These are phyloP conservation scores for Ceraceosorus guamensis DNA, from an alignment of 1,284 basidiomycete species.

Conservation along the genomic window DNA sequence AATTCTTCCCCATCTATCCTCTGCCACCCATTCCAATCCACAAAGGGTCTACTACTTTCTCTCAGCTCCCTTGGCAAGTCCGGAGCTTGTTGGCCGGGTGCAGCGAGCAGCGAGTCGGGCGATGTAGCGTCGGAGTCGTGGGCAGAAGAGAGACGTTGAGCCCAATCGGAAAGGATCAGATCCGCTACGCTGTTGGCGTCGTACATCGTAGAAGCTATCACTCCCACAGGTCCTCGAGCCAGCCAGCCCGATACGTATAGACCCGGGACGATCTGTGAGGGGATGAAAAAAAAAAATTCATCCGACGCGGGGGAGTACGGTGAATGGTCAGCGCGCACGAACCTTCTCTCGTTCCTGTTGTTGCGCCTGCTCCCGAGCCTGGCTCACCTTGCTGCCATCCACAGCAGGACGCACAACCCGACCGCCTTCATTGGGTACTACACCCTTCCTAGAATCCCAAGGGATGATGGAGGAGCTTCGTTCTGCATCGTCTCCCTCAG, in stretches of 20 bases:
- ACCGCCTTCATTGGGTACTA: constrained; percentile 20
- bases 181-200: constrained; percentile 77
- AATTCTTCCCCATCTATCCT: constrained; percentile 62
- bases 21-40: constrained; percentile 65
- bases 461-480: constrained; percentile 6
- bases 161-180: constrained; percentile 58
- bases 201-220: constrained; percentile 88
- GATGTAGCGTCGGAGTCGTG: not conserved
- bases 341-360: not conserved
- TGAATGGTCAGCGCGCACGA: not conserved
- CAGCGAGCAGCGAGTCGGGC: not conserved
- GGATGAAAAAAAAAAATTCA: not conserved
- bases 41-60: constrained; percentile 48
- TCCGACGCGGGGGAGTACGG: not conserved
- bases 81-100: not conserved
- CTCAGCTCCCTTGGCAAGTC: constrained; percentile 13
- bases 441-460: constrained; percentile 11
- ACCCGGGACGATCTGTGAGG: constrained; percentile 51
- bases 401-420: constrained; percentile 10
- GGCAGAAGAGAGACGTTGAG: not conserved
- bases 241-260: constrained; percentile 94
- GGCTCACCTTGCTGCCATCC: not conserved
- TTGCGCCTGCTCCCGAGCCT: not conserved
- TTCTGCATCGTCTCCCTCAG: not conserved
- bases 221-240: constrained; percentile 80